A percentile compares a stretch with the other conserved stretches of the same genome.
phyloP scores from a whole-genome alignment of 2,329 filamentous ascomycete genomes.

The Trichoderma endophyticum region DNA sequence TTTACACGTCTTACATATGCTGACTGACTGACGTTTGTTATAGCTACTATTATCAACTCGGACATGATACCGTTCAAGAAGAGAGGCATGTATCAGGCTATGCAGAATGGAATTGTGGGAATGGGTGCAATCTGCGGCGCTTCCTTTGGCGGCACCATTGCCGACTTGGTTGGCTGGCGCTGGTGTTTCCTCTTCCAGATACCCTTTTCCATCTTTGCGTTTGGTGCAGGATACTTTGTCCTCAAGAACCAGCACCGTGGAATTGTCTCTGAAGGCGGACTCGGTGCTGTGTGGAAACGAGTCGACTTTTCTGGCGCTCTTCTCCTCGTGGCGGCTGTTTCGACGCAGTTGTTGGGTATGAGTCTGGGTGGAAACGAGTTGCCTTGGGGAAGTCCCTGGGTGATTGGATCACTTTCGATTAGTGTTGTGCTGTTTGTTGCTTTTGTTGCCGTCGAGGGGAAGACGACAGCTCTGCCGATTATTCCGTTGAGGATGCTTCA shows the following conservation, averaged over 20 bases:
- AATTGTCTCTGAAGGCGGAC: constrained; percentile 29
- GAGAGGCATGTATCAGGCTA: constrained; percentile 57
- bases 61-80: constrained; percentile 59
- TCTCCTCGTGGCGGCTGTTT: constrained; percentile 56
- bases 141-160: constrained; percentile 61
- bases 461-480: constrained; percentile 49
- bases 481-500: constrained; percentile 55
- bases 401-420: constrained; percentile 43
- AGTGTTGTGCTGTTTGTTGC: constrained; percentile 42
- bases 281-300: constrained; percentile 46
- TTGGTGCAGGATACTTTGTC: constrained; percentile 52
- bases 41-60: constrained; percentile 55
- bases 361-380: constrained; percentile 56
- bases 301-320: constrained; percentile 58
- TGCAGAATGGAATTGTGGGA: constrained; percentile 60
- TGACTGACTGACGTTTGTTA: not conserved
- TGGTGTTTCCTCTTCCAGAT: constrained; percentile 65
- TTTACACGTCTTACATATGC: not conserved
- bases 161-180: constrained; percentile 64
- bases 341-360: constrained; percentile 53
- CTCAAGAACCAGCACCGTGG: constrained; percentile 32
- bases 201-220: constrained; percentile 54
- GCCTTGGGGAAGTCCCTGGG: constrained; percentile 49
- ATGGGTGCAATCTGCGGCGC: constrained; percentile 62
- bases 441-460: constrained; percentile 49